Percentiles rank a stretch among this genome's conserved stretches.
Conservation (phyloP, 495 filamentous ascomycete species). For the Pyronema omphalodes region DNA sequence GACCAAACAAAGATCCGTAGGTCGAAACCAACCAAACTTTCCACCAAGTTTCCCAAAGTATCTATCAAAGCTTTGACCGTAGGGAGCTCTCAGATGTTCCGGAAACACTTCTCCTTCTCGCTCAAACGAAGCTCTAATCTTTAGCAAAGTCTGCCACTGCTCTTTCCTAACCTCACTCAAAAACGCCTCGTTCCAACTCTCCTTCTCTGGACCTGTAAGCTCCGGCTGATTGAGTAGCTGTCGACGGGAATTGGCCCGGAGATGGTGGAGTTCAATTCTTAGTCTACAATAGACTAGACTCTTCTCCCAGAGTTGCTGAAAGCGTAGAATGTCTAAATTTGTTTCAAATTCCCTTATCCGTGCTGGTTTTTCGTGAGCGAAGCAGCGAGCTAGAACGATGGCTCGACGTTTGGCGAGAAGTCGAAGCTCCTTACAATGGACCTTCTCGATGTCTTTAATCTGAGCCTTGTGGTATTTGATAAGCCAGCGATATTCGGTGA, state of each 20-base stretch:
- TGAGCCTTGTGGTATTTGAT: constrained; percentile 1
- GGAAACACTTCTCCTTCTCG: not conserved
- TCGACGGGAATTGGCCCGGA: not conserved
- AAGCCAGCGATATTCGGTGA: constrained; percentile 2
- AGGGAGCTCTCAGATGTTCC: not conserved
- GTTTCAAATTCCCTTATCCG: not conserved
- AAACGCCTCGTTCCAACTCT: constrained; percentile 2
- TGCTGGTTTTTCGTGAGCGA: not conserved
- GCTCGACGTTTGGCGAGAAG: not conserved
- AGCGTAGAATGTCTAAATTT: not conserved
- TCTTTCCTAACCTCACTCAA: not conserved
- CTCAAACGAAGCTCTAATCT: not conserved
- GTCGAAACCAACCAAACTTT: constrained; percentile 1
- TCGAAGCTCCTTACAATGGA: not conserved
- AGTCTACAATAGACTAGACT: not conserved
- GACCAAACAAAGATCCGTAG: not conserved
- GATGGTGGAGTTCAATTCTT: constrained; percentile 1
- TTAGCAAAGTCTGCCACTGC: not conserved
- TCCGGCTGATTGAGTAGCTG: not conserved
- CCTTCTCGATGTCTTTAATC: constrained; percentile 1
- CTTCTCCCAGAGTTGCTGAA: constrained; percentile 4
- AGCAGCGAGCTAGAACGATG: not conserved
- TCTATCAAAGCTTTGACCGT: not conserved
- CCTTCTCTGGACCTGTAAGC: not conserved
- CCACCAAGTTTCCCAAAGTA: constrained; percentile 1